phyloP scores from a whole-genome alignment of 2,329 filamentous ascomycete species.

The Coniochaeta sp. region DNA sequence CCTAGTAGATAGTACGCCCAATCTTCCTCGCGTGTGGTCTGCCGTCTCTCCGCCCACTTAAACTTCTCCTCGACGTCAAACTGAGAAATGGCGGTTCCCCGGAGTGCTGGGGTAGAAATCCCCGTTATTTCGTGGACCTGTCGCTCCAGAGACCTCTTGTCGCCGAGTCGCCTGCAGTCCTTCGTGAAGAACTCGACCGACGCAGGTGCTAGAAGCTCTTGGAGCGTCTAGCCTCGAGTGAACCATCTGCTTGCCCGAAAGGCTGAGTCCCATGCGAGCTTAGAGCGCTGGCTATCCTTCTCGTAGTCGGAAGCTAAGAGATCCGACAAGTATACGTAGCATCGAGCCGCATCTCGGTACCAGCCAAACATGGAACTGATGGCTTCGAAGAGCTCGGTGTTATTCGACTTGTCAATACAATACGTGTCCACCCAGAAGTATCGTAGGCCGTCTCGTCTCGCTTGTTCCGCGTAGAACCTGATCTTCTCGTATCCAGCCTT shows the following conservation, averaged over 20 bases:
- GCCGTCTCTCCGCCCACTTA: neutral
- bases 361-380: constrained; percentile 1
- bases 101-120: neutral
- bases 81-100: neutral
- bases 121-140: constrained; percentile 14
- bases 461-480: neutral
- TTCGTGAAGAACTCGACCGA: constrained; percentile 17
- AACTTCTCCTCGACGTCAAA: neutral
- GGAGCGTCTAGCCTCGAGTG: constrained; percentile 1
- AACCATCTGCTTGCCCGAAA: constrained; percentile 7
- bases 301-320: neutral
- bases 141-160: constrained; percentile 12
- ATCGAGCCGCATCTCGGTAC: neutral
- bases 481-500: constrained; percentile 1
- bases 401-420: constrained; percentile 2
- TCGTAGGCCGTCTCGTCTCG: neutral
- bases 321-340: constrained; percentile 1
- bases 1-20: constrained; percentile 1
- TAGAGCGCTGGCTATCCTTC: neutral
- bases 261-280: neutral
- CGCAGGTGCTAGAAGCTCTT: constrained; percentile 11
- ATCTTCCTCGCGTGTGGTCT: constrained; percentile 3
- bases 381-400: neutral
- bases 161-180: constrained; percentile 12
- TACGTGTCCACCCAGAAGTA: constrained; percentile 2